These are phyloP conservation scores for Colletotrichum noveboracense DNA, from an alignment of 2,329 filamentous ascomycete species.

Conservation along the genomic window DNA sequence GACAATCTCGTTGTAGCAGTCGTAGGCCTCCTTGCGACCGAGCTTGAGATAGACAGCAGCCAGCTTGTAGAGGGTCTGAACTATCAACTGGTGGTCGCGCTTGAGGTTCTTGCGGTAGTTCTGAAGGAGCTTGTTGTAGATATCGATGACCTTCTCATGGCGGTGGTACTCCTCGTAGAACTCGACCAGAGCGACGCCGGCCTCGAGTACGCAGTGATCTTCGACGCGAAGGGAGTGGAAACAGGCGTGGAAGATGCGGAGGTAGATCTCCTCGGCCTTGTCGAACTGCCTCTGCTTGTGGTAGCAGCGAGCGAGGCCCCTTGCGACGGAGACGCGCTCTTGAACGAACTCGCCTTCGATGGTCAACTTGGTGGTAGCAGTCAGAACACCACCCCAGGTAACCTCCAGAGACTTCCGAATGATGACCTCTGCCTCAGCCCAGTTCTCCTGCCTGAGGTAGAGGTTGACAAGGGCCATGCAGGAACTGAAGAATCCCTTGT, in stretches of 20 bases:
- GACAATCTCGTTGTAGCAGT: constrained; percentile 42
- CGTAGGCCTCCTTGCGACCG: constrained; percentile 35
- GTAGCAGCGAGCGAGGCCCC: constrained; percentile 39
- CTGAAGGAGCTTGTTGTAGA: constrained; percentile 37
- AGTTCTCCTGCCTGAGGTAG: constrained; percentile 34
- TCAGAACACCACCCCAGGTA: constrained; percentile 42
- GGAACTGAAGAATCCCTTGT: constrained; percentile 38
- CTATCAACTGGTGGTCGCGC: constrained; percentile 34
- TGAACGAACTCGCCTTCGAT: constrained; percentile 34
- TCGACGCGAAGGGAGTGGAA: constrained; percentile 34
- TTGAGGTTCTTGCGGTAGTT: constrained; percentile 28
- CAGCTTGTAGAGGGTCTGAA: constrained; percentile 35
- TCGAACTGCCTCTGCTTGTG: constrained; percentile 39
- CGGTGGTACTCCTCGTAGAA: constrained; percentile 33
- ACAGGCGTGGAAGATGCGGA: constrained; percentile 41
- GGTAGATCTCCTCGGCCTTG: constrained; percentile 40
- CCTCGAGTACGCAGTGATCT: constrained; percentile 32
- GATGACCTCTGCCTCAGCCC: constrained; percentile 38
- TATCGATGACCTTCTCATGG: constrained; percentile 41
- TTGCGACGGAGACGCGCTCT: constrained; percentile 37
- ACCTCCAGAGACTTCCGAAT: constrained; percentile 40
- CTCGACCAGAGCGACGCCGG: constrained; percentile 31
- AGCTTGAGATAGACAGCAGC: constrained; percentile 15
- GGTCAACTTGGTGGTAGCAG: constrained; percentile 30
- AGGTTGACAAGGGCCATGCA: constrained; percentile 38